phyloP scores from a whole-genome alignment of 2,329 filamentous ascomycete species.

The Chaetomiaceae sp. region DNA sequence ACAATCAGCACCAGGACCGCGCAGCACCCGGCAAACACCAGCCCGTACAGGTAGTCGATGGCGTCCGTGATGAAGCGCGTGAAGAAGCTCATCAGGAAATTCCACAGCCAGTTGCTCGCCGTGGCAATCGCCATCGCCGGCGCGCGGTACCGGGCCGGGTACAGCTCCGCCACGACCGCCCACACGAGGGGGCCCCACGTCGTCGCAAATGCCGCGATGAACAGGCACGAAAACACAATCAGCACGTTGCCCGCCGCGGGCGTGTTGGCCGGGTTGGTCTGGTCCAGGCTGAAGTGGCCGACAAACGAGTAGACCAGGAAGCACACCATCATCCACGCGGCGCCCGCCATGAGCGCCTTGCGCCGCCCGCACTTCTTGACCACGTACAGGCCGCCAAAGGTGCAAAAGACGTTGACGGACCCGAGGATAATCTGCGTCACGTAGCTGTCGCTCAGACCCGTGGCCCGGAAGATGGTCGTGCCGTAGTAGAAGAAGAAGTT shows the following conservation, averaged over 20 bases:
- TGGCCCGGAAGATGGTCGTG: constrained; percentile 61
- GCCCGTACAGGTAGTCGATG: constrained; percentile 70
- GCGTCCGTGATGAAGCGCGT: constrained; percentile 70
- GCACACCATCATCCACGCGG: constrained; percentile 64
- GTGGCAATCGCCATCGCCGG: constrained; percentile 58
- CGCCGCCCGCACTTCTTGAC: constrained; percentile 66
- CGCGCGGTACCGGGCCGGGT: constrained; percentile 57
- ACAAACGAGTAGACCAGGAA: constrained; percentile 61
- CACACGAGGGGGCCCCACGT: constrained; percentile 69
- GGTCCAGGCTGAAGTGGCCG: constrained; percentile 39
- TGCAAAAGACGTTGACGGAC: constrained; percentile 64
- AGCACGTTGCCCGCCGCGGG: constrained; percentile 62
- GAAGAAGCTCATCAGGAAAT: constrained; percentile 73
- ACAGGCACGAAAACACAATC: constrained; percentile 72
- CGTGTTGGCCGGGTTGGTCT: constrained; percentile 36
- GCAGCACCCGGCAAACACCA: constrained; percentile 71
- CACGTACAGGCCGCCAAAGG: constrained; percentile 62
- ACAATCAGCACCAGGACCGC: constrained; percentile 59
- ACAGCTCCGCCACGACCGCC: constrained; percentile 64
- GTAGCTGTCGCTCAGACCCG: constrained; percentile 62
- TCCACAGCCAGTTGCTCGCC: constrained; percentile 64
- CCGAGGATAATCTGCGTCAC: constrained; percentile 64
- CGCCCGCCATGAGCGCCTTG: constrained; percentile 61
- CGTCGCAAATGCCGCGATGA: constrained; percentile 65
- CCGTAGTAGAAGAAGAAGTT: constrained; percentile 61